phyloP scores from a whole-genome alignment of 257 asterid genomes.

The Nicotiana attenuata region DNA sequence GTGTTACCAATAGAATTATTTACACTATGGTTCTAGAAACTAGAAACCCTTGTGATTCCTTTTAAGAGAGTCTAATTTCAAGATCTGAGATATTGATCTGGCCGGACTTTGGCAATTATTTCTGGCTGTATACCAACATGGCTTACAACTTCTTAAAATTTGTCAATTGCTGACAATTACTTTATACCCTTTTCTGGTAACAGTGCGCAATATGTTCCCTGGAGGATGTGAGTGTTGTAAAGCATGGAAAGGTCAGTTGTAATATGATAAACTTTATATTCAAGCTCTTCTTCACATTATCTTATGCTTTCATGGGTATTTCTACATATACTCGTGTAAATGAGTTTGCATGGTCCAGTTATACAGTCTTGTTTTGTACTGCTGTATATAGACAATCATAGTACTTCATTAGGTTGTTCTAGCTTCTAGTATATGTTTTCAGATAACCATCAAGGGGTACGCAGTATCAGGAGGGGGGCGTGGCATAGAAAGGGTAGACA shows the following conservation, averaged over 20 bases:
- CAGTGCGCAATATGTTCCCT: slow-evolving; percentile 93
- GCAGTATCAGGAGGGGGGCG: slow-evolving; percentile 97
- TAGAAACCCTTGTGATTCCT: not conserved
- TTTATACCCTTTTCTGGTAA: slow-evolving; percentile 31
- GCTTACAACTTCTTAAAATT: not conserved
- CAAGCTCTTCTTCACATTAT: not conserved
- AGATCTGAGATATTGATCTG: not conserved
- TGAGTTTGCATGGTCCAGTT: not conserved
- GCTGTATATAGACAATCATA: not conserved
- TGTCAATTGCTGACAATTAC: not conserved
- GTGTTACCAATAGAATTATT: not conserved
- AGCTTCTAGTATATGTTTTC: slow-evolving; percentile 12
- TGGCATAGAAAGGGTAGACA: slow-evolving; percentile 91
- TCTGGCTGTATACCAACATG: not conserved
- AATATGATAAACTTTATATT: not conserved
- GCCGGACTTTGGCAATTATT: not conserved
- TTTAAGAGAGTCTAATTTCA: not conserved
- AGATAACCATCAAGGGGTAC: slow-evolving; percentile 82
- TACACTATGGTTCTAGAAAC: not conserved
- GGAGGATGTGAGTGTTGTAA: slow-evolving; percentile 56
- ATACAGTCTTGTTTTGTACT: not conserved
- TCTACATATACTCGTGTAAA: not conserved
- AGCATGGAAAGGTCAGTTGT: slow-evolving; percentile 75
- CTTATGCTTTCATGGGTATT: not conserved
- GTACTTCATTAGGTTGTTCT: slow-evolving; percentile 1